Percentiles rank a stretch among this genome's conserved stretches.
Conservation (phyloP, 371 early-diverging fungal species). For the Conidiobolus incongruus region DNA sequence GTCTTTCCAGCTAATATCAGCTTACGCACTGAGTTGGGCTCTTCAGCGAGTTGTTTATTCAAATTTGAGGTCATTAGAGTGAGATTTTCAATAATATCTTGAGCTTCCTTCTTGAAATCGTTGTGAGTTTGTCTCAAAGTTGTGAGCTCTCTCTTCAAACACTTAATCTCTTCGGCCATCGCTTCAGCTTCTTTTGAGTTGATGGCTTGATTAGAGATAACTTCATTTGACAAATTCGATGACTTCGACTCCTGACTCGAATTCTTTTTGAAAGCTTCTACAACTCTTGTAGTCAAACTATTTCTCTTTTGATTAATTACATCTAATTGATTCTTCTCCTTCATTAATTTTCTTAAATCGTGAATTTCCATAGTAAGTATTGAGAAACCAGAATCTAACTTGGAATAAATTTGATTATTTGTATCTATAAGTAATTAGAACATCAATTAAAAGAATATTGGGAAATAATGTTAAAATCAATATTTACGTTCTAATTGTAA, state of each 20-base stretch:
- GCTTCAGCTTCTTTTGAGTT: conserved; percentile 3
- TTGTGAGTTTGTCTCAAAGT: conserved; percentile 6
- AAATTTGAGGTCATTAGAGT: conserved; percentile 12
- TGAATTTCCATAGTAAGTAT: conserved; percentile 12
- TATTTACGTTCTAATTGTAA: conserved; percentile 33
- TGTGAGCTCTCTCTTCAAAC: not conserved
- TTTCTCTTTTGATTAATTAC: conserved; percentile 10
- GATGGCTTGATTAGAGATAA: not conserved
- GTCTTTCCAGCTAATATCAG: conserved; percentile 31
- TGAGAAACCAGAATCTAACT: conserved; percentile 14
- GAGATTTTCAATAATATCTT: conserved; percentile 11
- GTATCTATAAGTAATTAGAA: conserved; percentile 6
- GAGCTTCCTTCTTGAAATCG: conserved; percentile 13
- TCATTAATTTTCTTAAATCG: conserved; percentile 12
- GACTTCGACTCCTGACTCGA: conserved; percentile 1
- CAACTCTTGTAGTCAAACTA: conserved; percentile 1
- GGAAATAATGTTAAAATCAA: not conserved
- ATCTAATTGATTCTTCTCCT: conserved; percentile 9
- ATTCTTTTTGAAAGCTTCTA: not conserved
- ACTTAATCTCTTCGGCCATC: not conserved
- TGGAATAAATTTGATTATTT: conserved; percentile 5
- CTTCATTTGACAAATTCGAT: conserved; percentile 1
- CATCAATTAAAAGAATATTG: not conserved
- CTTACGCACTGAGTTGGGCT: conserved; percentile 11
- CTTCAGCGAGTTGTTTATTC: conserved; percentile 9